Percentiles rank a stretch among this genome's conserved stretches.
phyloP scores from a whole-genome alignment of 805 yeast genomes.

The Metschnikowia gelsemii region DNA sequence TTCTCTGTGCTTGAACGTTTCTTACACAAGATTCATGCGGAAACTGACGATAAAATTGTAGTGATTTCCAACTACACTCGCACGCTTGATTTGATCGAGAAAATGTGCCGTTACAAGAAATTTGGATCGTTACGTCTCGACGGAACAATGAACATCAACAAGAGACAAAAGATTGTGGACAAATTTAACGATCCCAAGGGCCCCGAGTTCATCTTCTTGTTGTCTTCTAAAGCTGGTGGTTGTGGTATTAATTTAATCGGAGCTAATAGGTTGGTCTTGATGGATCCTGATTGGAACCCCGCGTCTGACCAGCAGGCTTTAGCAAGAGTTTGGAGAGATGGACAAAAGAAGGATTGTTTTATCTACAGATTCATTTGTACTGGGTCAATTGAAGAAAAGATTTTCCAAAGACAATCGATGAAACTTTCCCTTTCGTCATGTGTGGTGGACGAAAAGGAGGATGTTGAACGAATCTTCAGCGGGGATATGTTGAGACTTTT shows the following conservation, averaged over 20 bases:
- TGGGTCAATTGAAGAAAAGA: constrained; percentile 95
- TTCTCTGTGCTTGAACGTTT: constrained; percentile 83
- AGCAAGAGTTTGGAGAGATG: constrained; percentile 99
- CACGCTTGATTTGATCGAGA: constrained; percentile 87
- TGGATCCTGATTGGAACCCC: constrained; percentile 98
- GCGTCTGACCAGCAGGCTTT: constrained; percentile 97
- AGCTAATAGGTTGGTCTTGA: constrained; percentile 81
- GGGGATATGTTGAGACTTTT: constrained; percentile 75
- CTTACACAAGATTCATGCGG: constrained; percentile 67
- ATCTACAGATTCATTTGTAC: constrained; percentile 92
- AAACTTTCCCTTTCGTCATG: constrained; percentile 89
- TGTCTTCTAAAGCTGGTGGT: constrained; percentile 97
- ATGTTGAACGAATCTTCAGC: constrained; percentile 88
- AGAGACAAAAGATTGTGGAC: constrained; percentile 91
- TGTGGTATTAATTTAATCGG: constrained; percentile 98
- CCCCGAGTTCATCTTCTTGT: constrained; percentile 79
- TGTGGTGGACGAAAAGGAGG: constrained; percentile 95
- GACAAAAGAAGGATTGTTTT: constrained; percentile 95
- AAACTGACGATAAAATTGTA: constrained; percentile 93
- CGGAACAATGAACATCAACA: constrained; percentile 89
- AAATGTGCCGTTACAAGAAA: constrained; percentile 68
- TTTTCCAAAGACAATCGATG: constrained; percentile 93
- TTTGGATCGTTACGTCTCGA: constrained; percentile 84
- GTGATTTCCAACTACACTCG: constrained; percentile 93
- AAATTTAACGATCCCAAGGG: constrained; percentile 87